These are phyloP conservation scores for Phaeosphaeria sp. DNA, from an alignment of 2,329 filamentous ascomycete genomes.

Conservation along the genomic window DNA sequence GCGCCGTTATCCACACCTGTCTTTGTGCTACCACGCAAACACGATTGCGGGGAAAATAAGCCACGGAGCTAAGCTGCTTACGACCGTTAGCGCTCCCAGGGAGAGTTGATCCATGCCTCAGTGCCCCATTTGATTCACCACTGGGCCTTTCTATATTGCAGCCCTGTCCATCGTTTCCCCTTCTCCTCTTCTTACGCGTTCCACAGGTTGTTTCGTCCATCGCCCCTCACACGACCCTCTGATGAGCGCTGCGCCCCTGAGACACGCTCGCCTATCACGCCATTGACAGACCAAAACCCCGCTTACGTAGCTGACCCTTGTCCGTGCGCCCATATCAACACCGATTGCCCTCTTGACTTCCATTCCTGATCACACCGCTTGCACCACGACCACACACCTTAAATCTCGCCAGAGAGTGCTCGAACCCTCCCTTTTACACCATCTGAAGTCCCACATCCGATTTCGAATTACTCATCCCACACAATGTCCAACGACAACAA, in stretches of 20 bases:
- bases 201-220: slow-evolving; percentile 9
- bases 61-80: slow-evolving; percentile 26
- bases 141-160: slow-evolving; percentile 33
- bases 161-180: slow-evolving; percentile 23
- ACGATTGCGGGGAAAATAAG: slow-evolving; percentile 47
- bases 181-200: slow-evolving; percentile 8
- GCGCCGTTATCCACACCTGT: slow-evolving; percentile 24
- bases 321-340: slow-evolving; percentile 32
- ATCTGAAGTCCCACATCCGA: slow-evolving; percentile 12
- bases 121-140: slow-evolving; percentile 11
- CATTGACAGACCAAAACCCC: slow-evolving; percentile 30
- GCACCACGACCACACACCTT: neutral
- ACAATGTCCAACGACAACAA: slow-evolving; percentile 49
- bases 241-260: slow-evolving; percentile 16
- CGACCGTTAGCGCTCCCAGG: slow-evolving; percentile 16
- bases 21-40: slow-evolving; percentile 29
- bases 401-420: neutral
- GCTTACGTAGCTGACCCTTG: slow-evolving; percentile 15
- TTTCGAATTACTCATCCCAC: slow-evolving; percentile 1
- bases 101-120: slow-evolving; percentile 16
- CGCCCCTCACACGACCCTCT: slow-evolving; percentile 18
- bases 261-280: slow-evolving; percentile 31
- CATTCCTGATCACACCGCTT: slow-evolving; percentile 11
- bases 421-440: slow-evolving; percentile 5
- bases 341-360: slow-evolving; percentile 20